Evolutionary conservation across 805 yeast genomes (phyloP), one percentile per base, ranked within the genome.

Genomic region (Candida koratica): DNA sequence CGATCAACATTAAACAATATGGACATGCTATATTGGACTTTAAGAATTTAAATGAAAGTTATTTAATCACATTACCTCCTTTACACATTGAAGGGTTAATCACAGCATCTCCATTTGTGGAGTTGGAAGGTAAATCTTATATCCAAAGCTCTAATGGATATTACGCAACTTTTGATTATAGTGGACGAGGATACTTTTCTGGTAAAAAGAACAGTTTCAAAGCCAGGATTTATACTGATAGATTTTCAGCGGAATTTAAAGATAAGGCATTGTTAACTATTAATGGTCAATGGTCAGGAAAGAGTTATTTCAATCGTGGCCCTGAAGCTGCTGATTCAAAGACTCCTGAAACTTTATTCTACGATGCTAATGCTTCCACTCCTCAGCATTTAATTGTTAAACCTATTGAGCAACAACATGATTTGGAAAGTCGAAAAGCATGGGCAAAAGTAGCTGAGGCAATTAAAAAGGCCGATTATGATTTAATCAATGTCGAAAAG

Each of bases 161-260:
- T 61, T 58, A 73, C 43, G 74, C 88, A 11, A 71, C 73, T 19
- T 65, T 93, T 41, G 95, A 85, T 51, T 93, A 75, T 61, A 71
- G 84, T 25, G 98, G 98, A 22, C 79, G 93, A 61, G 98, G 98
- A 20, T 93, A 88, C 66, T 87, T 93, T 55, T 75, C 87, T 14
- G 98, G 98, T 51, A 90, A 89, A 71, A 90, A 89, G 69, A 89
- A 93, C 65, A 64, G 88, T 12, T 87, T 83, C 67, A 93, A 89
- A 64, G 95, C 95, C 17, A 75, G 90, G 53, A 71, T 93, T 42
- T 84, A 56, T 56, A 73, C 72, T 49, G 75, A 74, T 53, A 51
- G 59, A 34, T 60, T 63, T 17, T 65, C 73, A n/a, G 67, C 73
- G 22, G 61, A 70, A 9, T 54, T 66, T 37, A 75, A 74, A 46